Base-by-base conservation (phyloP, 169 alveolate genomes). In the Sarcocystis neurona region DNA sequence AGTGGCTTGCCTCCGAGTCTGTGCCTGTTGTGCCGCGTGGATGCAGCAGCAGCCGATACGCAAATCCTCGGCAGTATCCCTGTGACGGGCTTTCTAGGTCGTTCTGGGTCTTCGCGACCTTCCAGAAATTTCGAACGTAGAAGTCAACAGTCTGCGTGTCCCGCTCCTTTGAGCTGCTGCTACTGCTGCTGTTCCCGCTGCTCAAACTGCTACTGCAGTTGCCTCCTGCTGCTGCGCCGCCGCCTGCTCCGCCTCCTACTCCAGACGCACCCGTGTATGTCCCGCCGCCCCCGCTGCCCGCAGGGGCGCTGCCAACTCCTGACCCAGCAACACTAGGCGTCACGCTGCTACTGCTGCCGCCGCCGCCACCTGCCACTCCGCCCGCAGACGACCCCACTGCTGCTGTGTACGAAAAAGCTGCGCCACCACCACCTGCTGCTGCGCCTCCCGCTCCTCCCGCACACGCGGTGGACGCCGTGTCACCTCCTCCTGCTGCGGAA, bases 1-100 rank as follows among this genome's bases (percentile, higher is more conserved):
- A 79, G 79, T 96, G 97, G 79, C 96, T 94, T 0, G 97, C 93
- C 77, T 95, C 97, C 32, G 94, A 89, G 91, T 96, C 98, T 20
- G 96, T 96, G 77, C 97, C 96, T 39, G 96, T 94, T 1, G 97
- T 96, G 66, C 98, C 98, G 66, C 98, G 80, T 39, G 98, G 98
- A 88, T 96, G 98, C 48, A 96, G 93, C 77, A 96, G 92, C 46
- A 96, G 90, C 85, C 92, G 84, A 58, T 95, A 96, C 89, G 93
- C 93, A 85, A 96, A 96, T 48, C 98, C 98, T 63, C 96, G 90
- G 70, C 97, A 96, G 85, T 95, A 94, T 30, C 98, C 98, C 84
- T 93, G 94, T 53, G 90, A 93, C n/a, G 97, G 97, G n/a, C 97
- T 94, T 80, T 96, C 98, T 78, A 96, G 90, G 84, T 96, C 98